Evolutionary conservation across 1,284 basidiomycete species (phyloP).

Genomic region (Schizophyllum amplum): DNA sequence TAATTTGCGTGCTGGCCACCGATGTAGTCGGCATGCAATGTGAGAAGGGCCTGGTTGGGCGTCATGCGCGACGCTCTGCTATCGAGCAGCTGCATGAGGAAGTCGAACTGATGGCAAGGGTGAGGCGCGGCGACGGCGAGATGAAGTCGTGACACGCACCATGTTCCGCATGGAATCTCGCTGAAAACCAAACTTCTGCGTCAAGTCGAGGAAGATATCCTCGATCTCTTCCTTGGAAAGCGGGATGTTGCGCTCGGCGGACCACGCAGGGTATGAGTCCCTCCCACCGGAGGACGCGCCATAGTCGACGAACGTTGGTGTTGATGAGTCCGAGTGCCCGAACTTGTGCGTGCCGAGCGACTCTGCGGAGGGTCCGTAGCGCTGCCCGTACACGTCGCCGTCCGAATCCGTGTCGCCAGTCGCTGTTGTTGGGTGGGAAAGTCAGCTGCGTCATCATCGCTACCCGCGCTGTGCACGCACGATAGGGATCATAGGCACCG

Average conservation of each 20-base stretch:
- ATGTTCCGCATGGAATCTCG: conserved; percentile 87
- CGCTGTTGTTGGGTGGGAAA: conserved; percentile 34
- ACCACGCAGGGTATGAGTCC: conserved; percentile 93
- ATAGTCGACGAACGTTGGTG: conserved; percentile 55
- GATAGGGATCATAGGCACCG: conserved; percentile 57
- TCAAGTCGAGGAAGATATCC: conserved; percentile 95
- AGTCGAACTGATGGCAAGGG: conserved; percentile 70
- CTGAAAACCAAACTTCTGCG: conserved; percentile 99
- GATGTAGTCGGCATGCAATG: conserved; percentile 97
- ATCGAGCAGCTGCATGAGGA: conserved; percentile 97
- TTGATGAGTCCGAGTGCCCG: conserved; percentile 30
- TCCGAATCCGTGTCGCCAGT: conserved; percentile 47
- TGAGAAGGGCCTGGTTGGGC: conserved; percentile 90
- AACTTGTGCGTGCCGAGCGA: conserved; percentile 11
- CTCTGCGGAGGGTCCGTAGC: conserved; percentile 12
- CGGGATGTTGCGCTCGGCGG: conserved; percentile 85
- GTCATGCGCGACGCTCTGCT: conserved; percentile 97
- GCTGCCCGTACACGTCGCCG: conserved; percentile 8
- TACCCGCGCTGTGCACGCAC: conserved; percentile 65
- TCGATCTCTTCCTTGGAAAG: conserved; percentile 99
- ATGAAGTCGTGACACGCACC: conserved; percentile 38
- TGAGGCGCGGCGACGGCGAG: conserved; percentile 6
- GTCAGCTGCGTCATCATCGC: conserved; percentile 67
- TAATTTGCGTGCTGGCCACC: conserved; percentile 96
- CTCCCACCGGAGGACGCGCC: conserved; percentile 7